phyloP scores from a whole-genome alignment of 2,329 filamentous ascomycete species.

The Furcasterigmium furcatum region DNA sequence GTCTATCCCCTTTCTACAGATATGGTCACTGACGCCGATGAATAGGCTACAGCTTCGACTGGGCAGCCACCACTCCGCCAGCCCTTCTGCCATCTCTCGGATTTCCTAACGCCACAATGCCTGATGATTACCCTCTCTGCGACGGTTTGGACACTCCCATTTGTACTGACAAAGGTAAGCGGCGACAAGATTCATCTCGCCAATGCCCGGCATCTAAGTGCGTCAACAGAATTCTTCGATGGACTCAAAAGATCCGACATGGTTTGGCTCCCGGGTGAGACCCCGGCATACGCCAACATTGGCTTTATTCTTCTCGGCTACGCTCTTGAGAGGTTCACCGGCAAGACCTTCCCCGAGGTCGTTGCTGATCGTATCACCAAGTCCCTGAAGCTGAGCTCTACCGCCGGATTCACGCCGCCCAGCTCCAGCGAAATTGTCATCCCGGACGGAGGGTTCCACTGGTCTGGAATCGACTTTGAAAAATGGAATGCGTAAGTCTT shows the following conservation, averaged over 20 bases:
- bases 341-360: constrained; percentile 15
- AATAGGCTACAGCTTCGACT: constrained; percentile 7
- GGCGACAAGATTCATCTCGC: no score
- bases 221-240: constrained; percentile 13
- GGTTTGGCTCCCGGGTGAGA: constrained; percentile 11
- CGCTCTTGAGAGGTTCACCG: constrained; percentile 15
- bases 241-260: constrained; percentile 10
- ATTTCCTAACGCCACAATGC: constrained; percentile 4
- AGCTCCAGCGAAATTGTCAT: no score
- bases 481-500: no score
- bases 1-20: no score
- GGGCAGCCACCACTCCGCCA: constrained; percentile 5
- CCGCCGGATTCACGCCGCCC: no score
- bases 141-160: constrained; percentile 6
- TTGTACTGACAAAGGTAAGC: constrained; percentile 7
- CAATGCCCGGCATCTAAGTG: no score
- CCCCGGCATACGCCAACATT: constrained; percentile 16
- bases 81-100: constrained; percentile 3
- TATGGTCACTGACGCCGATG: constrained; percentile 1
- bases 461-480: constrained; percentile 12
- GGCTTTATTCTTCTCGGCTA: constrained; percentile 15
- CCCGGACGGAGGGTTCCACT: constrained; percentile 26
- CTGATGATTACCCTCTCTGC: constrained; percentile 9
- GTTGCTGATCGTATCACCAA: constrained; percentile 35
- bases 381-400: constrained; percentile 36